phyloP scores from a whole-genome alignment of 1,284 basidiomycete genomes.

The Puccinia coronata region DNA sequence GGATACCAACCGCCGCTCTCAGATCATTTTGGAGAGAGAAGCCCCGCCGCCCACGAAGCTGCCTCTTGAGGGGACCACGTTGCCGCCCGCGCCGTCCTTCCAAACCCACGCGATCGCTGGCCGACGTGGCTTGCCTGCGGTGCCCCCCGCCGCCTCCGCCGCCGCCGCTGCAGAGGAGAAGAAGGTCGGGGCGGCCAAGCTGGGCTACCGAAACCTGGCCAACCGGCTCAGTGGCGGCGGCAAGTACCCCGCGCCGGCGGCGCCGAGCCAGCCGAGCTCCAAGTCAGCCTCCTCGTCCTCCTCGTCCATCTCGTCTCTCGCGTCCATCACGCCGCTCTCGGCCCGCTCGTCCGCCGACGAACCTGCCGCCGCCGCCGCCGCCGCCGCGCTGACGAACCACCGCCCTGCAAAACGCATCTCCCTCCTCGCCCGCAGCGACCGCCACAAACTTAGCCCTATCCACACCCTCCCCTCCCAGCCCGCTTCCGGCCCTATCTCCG shows the following conservation, averaged over 20 bases:
- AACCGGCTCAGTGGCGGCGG: slow-evolving; percentile 11
- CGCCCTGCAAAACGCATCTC: too few relatives aligned
- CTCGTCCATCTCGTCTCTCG: neutral
- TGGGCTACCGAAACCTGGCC: slow-evolving; percentile 23
- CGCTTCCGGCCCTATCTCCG: too few relatives aligned
- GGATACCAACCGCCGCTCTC: neutral
- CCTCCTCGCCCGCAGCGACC: neutral
- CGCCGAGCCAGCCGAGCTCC: neutral
- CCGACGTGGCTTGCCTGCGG: neutral
- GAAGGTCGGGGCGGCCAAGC: neutral
- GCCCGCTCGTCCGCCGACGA: neutral
- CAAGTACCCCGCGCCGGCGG: neutral
- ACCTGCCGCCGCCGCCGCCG: too few relatives aligned
- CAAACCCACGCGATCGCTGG: too few relatives aligned
- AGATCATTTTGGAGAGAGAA: neutral
- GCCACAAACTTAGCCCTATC: too few relatives aligned
- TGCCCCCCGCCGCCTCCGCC: neutral
- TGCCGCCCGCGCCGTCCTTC: neutral
- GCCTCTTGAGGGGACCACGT: neutral
- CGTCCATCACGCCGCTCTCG: too few relatives aligned
- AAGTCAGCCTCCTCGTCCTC: neutral
- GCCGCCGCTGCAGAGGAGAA: neutral
- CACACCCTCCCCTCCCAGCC: too few relatives aligned
- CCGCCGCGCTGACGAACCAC: too few relatives aligned
- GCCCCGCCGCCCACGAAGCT: neutral